Conservation (phyloP, 352 stramenopile genomes). For the Pythium rishiriense region DNA sequence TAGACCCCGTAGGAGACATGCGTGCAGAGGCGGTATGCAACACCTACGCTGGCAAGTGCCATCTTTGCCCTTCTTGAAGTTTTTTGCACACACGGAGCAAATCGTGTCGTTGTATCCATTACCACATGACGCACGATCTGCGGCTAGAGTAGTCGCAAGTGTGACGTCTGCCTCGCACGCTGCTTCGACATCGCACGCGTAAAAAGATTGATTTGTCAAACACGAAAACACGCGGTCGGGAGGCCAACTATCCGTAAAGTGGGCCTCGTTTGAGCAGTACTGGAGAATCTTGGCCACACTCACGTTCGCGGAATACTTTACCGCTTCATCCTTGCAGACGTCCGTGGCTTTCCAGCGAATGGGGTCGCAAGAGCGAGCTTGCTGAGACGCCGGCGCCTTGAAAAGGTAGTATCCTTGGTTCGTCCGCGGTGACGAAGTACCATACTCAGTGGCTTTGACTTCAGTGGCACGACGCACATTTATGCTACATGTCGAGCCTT, state of each 20-base stretch:
- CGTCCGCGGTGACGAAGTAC: conserved; percentile 56
- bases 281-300: conserved; percentile 43
- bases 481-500: conserved; percentile 48
- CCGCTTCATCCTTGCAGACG: conserved; percentile 42
- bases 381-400: conserved; percentile 42
- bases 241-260: conserved; percentile 60
- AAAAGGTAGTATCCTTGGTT: conserved; percentile 62
- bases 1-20: background rate
- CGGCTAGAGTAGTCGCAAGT: conserved; percentile 29
- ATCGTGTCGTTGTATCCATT: conserved; percentile 59
- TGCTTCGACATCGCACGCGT: conserved; percentile 56
- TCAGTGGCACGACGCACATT: conserved; percentile 56
- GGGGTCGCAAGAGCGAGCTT: conserved; percentile 33
- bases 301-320: conserved; percentile 4
- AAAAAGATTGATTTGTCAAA: conserved; percentile 54
- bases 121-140: conserved; percentile 39
- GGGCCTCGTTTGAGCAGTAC: conserved; percentile 31
- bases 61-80: conserved; percentile 57
- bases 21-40: background rate
- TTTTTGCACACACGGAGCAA: conserved; percentile 60
- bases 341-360: conserved; percentile 46
- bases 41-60: conserved; percentile 62
- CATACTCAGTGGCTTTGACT: conserved; percentile 39
- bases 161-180: conserved; percentile 58
- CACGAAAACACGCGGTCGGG: conserved; percentile 62